Evolutionary conservation across 2,329 filamentous ascomycete species (phyloP), one percentile per base, ranked within the genome.

Genomic region (Plenodomus tracheiphilus): DNA sequence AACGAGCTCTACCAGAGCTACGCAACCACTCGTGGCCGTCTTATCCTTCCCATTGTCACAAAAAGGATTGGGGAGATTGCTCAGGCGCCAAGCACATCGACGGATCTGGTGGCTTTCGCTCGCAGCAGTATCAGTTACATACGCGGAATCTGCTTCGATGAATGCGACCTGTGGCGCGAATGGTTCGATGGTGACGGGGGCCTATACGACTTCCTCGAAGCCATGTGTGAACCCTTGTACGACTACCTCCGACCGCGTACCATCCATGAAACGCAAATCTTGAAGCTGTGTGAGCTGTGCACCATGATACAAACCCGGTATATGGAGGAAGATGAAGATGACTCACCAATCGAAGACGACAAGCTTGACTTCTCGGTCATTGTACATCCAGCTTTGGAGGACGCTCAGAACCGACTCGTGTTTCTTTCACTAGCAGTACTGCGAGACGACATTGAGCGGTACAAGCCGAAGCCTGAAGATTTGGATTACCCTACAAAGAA

Each of bases 281-380:
- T 86, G 43, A 86, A 84, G 62, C 76, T 88, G 2, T 87, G 85
- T 65, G 85, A 87, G 61, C 75, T 88, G 1, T 87, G 85, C 61
- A 84, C 82, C 6, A 72, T 86, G 21, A 76, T 88, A 6, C 85
- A 88, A 65, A 85, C 83, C 10, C 78, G 83, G 15, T 88, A 87
- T 58, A 81, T 86, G 72, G 78, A 82, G 39, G 65, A 75, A 4
- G 76, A 78, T 16, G 75, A 76, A 2, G 76, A 78, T 34, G 65
- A 71, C 5, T 79, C 80, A 44, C 75, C 76, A 9, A 60, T 73
- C 17, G 80, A 83, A 51, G 68, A 74, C 11, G 78, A 76, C 45
- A 79, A 82, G 53, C 76, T 88, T 16, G 83, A 87, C 63, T 88
- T 88, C 60, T 79, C 81, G 2, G 62, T 74, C 36, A 66, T 88